These are phyloP conservation scores for Camellia sinensis DNA, from an alignment of 148 eudicot genomes.

Conservation along the genomic window DNA sequence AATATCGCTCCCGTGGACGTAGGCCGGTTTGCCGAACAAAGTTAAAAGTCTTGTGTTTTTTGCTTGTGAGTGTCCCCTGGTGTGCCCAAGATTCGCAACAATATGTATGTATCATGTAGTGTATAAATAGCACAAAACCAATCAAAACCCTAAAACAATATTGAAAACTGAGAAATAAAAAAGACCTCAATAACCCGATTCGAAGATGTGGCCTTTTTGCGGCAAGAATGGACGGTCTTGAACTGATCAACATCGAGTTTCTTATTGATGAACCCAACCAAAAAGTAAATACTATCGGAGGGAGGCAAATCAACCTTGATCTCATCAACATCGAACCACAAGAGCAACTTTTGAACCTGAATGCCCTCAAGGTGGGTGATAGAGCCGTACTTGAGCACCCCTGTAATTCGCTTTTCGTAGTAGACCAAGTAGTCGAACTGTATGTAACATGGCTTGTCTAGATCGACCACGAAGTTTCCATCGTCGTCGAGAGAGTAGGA, in stretches of 20 bases:
- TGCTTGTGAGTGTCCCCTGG: too few relatives aligned
- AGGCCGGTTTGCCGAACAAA: too few relatives aligned
- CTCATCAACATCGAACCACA: constrained; percentile 73
- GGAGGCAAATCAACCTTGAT: constrained; percentile 82
- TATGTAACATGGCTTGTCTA: constrained; percentile 51
- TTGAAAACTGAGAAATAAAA: not conserved
- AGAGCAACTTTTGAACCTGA: constrained; percentile 44
- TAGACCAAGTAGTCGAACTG: constrained; percentile 65
- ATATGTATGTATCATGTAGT: too few relatives aligned
- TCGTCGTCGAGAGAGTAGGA: constrained; percentile 50
- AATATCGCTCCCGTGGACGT: too few relatives aligned
- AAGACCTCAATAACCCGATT: constrained; percentile 24
- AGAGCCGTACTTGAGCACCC: constrained; percentile 55
- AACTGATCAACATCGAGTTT: constrained; percentile 73
- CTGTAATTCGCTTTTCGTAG: constrained; percentile 50
- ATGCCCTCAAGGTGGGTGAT: constrained; percentile 59
- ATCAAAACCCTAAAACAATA: not conserved
- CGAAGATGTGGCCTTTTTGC: constrained; percentile 17
- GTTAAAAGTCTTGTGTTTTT: too few relatives aligned
- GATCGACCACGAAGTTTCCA: constrained; percentile 53
- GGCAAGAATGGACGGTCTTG: constrained; percentile 54
- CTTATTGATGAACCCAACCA: constrained; percentile 71
- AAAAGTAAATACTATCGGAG: constrained; percentile 66
- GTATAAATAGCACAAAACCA: not conserved
- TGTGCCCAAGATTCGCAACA: too few relatives aligned